These are phyloP conservation scores for Colletotrichum tamarilloi DNA, from an alignment of 2,329 filamentous ascomycete species.

Conservation along the genomic window DNA sequence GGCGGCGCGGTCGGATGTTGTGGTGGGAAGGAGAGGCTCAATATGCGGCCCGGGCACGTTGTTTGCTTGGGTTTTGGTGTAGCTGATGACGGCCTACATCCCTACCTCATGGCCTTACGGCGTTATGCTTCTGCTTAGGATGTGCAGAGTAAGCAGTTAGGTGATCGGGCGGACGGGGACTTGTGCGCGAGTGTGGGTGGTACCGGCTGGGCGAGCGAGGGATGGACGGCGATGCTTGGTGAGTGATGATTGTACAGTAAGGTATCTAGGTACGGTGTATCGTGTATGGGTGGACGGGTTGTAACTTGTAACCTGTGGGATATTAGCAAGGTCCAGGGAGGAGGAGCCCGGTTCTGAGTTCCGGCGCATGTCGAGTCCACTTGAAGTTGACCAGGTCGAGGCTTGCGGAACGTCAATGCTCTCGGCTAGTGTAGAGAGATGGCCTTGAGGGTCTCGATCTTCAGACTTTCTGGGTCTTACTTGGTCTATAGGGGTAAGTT, in stretches of 20 bases:
- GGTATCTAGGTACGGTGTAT: too few species aligned
- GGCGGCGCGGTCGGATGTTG: background rate
- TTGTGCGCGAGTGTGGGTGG: background rate
- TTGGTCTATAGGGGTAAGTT: too few species aligned
- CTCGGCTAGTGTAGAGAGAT: background rate
- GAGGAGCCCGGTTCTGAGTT: slow-evolving; percentile 7
- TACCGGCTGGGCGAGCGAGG: slow-evolving; percentile 1
- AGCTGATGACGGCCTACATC: slow-evolving; percentile 20
- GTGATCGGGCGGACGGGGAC: background rate
- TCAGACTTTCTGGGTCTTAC: background rate
- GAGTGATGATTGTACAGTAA: background rate
- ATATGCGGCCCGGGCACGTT: slow-evolving; percentile 32
- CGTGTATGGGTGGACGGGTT: too few species aligned
- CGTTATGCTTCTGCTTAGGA: slow-evolving; percentile 15
- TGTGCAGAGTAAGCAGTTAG: background rate
- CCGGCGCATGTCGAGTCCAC: background rate
- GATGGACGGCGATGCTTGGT: slow-evolving; percentile 15
- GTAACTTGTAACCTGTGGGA: background rate
- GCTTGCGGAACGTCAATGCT: slow-evolving; percentile 26
- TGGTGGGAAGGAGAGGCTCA: slow-evolving; percentile 15
- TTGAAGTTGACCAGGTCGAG: background rate
- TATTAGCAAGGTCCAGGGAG: slow-evolving; percentile 19
- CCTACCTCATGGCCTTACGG: slow-evolving; percentile 11
- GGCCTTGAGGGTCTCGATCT: background rate
- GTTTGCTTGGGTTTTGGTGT: slow-evolving; percentile 24